phyloP scores from a whole-genome alignment of 192 early-diverging fungal genomes.

The Endogone sp. region DNA sequence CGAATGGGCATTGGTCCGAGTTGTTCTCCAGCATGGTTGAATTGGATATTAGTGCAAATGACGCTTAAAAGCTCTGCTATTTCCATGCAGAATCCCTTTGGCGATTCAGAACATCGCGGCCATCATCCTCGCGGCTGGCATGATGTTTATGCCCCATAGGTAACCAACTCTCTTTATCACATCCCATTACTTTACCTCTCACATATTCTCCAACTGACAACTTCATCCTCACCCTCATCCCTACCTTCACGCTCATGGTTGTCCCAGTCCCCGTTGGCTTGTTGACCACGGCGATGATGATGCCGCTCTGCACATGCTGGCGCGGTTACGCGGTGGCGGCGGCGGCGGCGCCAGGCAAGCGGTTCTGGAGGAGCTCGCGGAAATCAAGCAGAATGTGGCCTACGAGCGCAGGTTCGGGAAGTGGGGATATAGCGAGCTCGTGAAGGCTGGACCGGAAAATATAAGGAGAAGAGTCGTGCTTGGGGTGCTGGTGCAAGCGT shows the following conservation, averaged over 20 bases:
- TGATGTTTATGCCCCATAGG: conserved; percentile 71
- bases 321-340: conserved; percentile 61
- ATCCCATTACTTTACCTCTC: too few relatives aligned
- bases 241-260: too few relatives aligned
- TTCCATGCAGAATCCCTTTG: conserved; percentile 76
- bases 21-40: not conserved
- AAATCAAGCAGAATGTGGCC: conserved; percentile 62
- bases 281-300: conserved; percentile 61
- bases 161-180: too few relatives aligned
- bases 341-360: conserved; percentile 41
- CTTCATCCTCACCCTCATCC: too few relatives aligned
- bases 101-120: conserved; percentile 80
- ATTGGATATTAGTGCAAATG: conserved; percentile 24
- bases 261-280: conserved; percentile 86
- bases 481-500: conserved; percentile 62
- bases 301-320: conserved; percentile 67
- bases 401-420: conserved; percentile 53
- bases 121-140: conserved; percentile 59
- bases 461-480: conserved; percentile 58
- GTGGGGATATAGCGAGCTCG: conserved; percentile 53
- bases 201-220: too few relatives aligned
- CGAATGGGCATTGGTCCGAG: conserved; percentile 1
- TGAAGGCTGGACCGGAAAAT: conserved; percentile 43
- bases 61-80: too few relatives aligned
- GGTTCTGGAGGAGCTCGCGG: conserved; percentile 63